A percentile compares a stretch with the other conserved stretches of the same genome.
Conservation (phyloP, 169 alveolate genomes). For the Condylostoma magnum region DNA sequence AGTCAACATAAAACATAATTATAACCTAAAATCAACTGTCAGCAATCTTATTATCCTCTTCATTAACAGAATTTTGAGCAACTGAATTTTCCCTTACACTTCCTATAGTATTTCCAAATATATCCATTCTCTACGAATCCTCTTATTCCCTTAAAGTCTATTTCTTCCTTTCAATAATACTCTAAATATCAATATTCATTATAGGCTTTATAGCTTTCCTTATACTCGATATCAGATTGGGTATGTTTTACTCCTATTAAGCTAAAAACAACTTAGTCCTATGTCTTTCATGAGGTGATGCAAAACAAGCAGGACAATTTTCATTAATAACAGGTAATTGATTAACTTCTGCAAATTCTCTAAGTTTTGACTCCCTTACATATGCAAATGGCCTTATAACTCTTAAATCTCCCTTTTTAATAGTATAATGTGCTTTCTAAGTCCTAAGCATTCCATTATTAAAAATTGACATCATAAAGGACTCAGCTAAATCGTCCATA, state of each 20-base stretch:
- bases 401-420: slow-evolving; percentile 86
- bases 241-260: slow-evolving; percentile 70
- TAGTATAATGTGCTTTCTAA: slow-evolving; percentile 88
- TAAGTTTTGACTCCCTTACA: slow-evolving; percentile 86
- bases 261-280: slow-evolving; percentile 76
- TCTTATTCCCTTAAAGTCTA: too few species aligned
- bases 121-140: too few species aligned
- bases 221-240: slow-evolving; percentile 52
- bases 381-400: slow-evolving; percentile 91
- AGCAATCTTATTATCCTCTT: too few species aligned
- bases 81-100: too few species aligned
- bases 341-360: slow-evolving; percentile 77
- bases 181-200: too few species aligned
- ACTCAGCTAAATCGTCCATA: slow-evolving; percentile 91
- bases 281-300: slow-evolving; percentile 92
- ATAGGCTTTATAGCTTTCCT: slow-evolving; percentile 69
- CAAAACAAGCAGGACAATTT: slow-evolving; percentile 96
- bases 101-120: too few species aligned
- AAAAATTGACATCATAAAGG: slow-evolving; percentile 90
- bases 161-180: too few species aligned
- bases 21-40: too few species aligned
- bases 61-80: too few species aligned
- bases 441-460: slow-evolving; percentile 93
- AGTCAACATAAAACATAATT: too few species aligned
- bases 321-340: slow-evolving; percentile 91